Conservation (phyloP, 169 alveolate species). For the Cryptosporidium ubiquitum region DNA sequence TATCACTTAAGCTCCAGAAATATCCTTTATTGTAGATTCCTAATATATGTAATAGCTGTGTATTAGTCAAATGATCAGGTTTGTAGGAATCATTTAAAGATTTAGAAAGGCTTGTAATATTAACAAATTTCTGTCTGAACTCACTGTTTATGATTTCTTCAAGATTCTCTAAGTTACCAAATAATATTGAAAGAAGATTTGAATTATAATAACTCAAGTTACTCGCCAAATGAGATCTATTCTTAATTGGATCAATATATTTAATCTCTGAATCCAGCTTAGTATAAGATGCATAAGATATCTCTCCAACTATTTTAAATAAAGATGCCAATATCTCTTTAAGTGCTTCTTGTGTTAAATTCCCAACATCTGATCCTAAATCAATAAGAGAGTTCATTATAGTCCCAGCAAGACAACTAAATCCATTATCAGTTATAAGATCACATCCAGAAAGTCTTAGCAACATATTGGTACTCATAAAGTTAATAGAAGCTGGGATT, state of each 20-base stretch:
- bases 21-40: too few relatives aligned
- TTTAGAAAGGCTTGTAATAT: not conserved
- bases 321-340: not conserved
- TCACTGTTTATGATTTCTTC: not conserved
- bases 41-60: not conserved
- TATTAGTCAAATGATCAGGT: not conserved
- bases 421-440: not conserved
- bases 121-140: not conserved
- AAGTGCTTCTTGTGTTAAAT: not conserved
- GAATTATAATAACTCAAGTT: not conserved
- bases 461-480: not conserved
- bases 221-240: not conserved
- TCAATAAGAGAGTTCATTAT: slow-evolving; percentile 11
- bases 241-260: not conserved
- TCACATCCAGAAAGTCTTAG: not conserved
- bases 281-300: not conserved
- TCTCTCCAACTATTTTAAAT: not conserved
- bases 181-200: not conserved
- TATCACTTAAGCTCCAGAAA: not conserved
- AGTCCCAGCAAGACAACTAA: not conserved
- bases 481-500: slow-evolving; percentile 39
- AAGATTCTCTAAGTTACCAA: not conserved
- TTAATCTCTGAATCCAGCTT: not conserved
- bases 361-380: not conserved
- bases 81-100: not conserved